Evolutionary conservation across 176 grass and related monocot species (phyloP), one percentile per base, ranked within the genome.

Genomic region (Triticum turgidum): DNA sequence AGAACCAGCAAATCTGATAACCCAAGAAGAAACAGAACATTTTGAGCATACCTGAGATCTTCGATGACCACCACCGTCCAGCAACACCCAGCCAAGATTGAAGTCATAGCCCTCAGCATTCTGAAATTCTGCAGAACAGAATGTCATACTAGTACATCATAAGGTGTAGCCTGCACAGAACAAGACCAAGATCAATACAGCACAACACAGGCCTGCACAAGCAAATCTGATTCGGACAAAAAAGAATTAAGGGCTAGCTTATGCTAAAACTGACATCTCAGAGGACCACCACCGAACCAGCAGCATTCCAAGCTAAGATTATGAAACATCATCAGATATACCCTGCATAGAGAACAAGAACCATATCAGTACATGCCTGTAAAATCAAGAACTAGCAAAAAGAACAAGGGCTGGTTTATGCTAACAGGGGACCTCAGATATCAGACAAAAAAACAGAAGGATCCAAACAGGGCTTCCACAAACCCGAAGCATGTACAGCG

Each of bases 401-500:
- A 7, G 7, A 49, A 47, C 25, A 47, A 41, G 14, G 21, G 61
- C 20, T 11, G 7, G 58, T 21, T 9, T 56, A 54, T 32, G 9
- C 44, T 58, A 4, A 82, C 42, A 61, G 66, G 69, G 13, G 9
- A 4, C 41, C 69, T 38, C 20, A 51, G 33, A 20, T 17, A 1
- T 63, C 15, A 17, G 34, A 64, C 13, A 83, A 70, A 27, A 47
- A 18, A 66, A 10, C 13, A 21, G 32, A 8, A 76, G 7, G 12
- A 32, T 71, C 70, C 25, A 85, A 61, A 47, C 15, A 32, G 20
- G 22, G 63, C 9, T 87, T 32, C 12, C 65, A 11, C 45, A 83
- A 29, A 9, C 66, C 69, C 54, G 47, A 66, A 62, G 9, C 80
- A 75, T 66, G 80, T 58, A 82, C 24, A 87, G 3, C 66, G 79